Evolutionary conservation across 2,329 filamentous ascomycete species (phyloP).

Genomic region (Claviceps africana): DNA sequence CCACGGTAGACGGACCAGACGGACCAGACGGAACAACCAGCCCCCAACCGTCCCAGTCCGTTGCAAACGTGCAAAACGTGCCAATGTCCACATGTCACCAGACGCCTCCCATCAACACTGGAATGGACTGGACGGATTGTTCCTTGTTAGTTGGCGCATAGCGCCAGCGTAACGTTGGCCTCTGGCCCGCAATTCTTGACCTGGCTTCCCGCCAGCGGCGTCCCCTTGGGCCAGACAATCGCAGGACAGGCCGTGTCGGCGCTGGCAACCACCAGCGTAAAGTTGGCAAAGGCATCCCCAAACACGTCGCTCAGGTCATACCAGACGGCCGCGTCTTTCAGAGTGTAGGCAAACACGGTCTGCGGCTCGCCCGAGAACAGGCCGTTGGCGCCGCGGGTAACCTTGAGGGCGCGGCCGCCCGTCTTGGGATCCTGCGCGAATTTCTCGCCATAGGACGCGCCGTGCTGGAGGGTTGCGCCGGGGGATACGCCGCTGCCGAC

Average conservation of each 20-base stretch:
- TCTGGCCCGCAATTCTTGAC: slow-evolving; percentile 21
- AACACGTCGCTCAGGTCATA: slow-evolving; percentile 28
- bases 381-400: slow-evolving; percentile 20
- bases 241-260: slow-evolving; percentile 17
- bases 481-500: slow-evolving; percentile 19
- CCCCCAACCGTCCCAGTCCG: too few species aligned
- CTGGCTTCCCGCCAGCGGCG: slow-evolving; percentile 22
- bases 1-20: too few species aligned
- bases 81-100: background rate
- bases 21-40: too few species aligned
- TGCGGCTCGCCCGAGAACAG: slow-evolving; percentile 26
- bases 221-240: slow-evolving; percentile 23
- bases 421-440: slow-evolving; percentile 22
- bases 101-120: background rate
- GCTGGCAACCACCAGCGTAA: slow-evolving; percentile 18
- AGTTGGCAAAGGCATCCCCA: slow-evolving; percentile 23
- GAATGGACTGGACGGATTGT: background rate
- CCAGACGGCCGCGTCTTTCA: slow-evolving; percentile 21
- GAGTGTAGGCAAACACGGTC: slow-evolving; percentile 26
- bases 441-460: slow-evolving; percentile 18
- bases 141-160: slow-evolving; percentile 13
- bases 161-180: slow-evolving; percentile 21
- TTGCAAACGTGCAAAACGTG: background rate
- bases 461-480: slow-evolving; percentile 14
- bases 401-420: slow-evolving; percentile 26